A percentile compares a stretch with the other conserved stretches of the same genome.
phyloP scores from a whole-genome alignment of 2,329 filamentous ascomycete species.

The Cryphonectria radicalis region DNA sequence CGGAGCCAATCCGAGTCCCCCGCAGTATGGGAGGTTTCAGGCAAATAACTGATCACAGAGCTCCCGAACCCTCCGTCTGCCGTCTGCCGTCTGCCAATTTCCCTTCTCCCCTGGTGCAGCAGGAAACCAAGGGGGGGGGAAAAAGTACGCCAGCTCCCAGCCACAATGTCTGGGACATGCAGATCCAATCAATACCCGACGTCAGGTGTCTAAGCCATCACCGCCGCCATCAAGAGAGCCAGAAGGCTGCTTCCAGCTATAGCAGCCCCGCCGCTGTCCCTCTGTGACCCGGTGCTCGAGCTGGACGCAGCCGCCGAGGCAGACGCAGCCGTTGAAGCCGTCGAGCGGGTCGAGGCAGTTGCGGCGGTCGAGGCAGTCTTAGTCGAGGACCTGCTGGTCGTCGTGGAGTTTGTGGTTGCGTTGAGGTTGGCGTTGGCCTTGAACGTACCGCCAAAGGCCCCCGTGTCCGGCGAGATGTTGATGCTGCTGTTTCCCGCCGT shows the following conservation, averaged over 20 bases:
- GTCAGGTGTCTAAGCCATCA: background rate
- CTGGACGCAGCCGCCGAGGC: background rate
- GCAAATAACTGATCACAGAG: background rate
- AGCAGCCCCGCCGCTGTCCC: background rate
- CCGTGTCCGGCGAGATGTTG: conserved; percentile 9
- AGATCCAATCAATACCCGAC: background rate
- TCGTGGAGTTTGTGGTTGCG: conserved; percentile 5
- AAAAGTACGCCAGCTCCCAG: background rate
- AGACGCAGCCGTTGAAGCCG: background rate
- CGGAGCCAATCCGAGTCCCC: background rate
- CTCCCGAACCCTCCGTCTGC: no score
- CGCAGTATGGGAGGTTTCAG: background rate
- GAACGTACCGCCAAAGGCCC: conserved; percentile 2
- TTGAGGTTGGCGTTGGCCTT: background rate
- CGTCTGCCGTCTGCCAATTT: background rate
- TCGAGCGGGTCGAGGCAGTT: background rate
- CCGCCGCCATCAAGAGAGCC: conserved; percentile 4
- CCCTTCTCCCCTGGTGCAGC: background rate
- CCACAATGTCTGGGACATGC: background rate
- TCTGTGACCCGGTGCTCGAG: conserved; percentile 2
- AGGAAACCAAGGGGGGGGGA: background rate
- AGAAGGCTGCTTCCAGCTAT: conserved; percentile 7
- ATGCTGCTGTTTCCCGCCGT: conserved; percentile 7
- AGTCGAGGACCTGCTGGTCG: background rate
- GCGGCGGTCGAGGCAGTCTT: background rate